Base-by-base conservation (phyloP, 306 rosid species). In the Hippophae rhamnoides region DNA sequence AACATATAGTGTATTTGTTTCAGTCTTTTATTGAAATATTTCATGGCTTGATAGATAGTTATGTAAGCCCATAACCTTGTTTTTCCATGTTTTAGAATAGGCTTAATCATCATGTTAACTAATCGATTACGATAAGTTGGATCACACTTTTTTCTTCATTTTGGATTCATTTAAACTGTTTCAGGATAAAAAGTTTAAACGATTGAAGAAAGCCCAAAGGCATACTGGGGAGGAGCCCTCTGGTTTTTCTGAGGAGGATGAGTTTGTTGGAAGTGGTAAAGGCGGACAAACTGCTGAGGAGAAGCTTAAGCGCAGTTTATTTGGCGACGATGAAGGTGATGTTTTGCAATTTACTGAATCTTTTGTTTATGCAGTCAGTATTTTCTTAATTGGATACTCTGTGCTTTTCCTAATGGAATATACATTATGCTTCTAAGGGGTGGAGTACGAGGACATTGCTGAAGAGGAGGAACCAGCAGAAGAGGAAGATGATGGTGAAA, bases 381-480 rank as follows among this genome's bases (percentile, higher is more conserved):
- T 31, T 31, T 31, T 31, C 38, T 31, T 31, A 2, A 31, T 31
- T 31, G 38, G 5, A 31, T 31, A 31, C 3, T 23, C 63, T 27
- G 45, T 43, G 41, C 67, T 68, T 47, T 72, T 43, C 38, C 69
- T 69, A 62, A 56, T 57, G 54, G 44, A 49, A 46, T 45, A 53
- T 60, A 9, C 52, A 46, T 42, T 25, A 41, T 68, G 42, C 54
- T 41, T 61, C 12, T 70, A 38, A 85, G 96, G 85, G 62, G 74
- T 93, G 72, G 82, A 87, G 56, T 83, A 81, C 69, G 99, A 92
- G 72, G 99, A 88, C 61, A 78, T 88, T 66, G 96, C 68, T 23
- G 99, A 92, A 75, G 99, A 88, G 75, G 96, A 86, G 82, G 99
- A 92, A 66, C 93, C 73, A 44, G 83, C 72, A 31, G 98, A 87